Conservation (phyloP, 306 rosid genomes). For the Citrullus mucosospermus region DNA sequence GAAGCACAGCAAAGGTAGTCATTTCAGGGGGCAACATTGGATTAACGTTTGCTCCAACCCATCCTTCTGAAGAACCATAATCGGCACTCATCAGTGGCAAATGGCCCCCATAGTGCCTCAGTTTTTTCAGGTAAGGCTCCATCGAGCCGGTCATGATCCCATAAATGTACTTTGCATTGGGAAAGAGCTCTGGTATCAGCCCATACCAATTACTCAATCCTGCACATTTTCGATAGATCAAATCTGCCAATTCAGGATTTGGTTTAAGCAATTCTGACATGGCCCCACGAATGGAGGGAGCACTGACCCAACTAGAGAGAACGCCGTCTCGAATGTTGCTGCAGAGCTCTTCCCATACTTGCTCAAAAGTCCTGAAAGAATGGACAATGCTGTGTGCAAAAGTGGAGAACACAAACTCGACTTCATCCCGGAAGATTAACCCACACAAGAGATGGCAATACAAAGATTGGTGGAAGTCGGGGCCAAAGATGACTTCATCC, state of each 20-base stretch:
- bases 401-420: conserved; percentile 44
- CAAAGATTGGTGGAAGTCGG: conserved; percentile 73
- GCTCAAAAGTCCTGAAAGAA: conserved; percentile 69
- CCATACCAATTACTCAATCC: conserved; percentile 80
- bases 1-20: conserved; percentile 67
- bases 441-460: conserved; percentile 94
- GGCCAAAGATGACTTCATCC: conserved; percentile 66
- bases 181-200: conserved; percentile 66
- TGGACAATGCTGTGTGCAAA: conserved; percentile 78
- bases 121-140: conserved; percentile 62
- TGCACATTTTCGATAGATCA: conserved; percentile 31
- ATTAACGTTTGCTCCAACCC: conserved; percentile 74
- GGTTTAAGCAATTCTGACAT: conserved; percentile 65
- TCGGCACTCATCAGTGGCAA: conserved; percentile 74
- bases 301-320: conserved; percentile 35
- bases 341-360: conserved; percentile 66
- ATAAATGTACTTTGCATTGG: conserved; percentile 58
- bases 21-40: conserved; percentile 55
- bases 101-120: conserved; percentile 76
- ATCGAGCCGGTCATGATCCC: conserved; percentile 95
- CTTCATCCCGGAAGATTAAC: conserved; percentile 44
- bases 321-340: conserved; percentile 50
- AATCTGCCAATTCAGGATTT: conserved; percentile 61
- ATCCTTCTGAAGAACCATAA: conserved; percentile 93
- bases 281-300: conserved; percentile 36